Conservation (phyloP, 2,329 filamentous ascomycete genomes). For the Alternaria consortialis region DNA sequence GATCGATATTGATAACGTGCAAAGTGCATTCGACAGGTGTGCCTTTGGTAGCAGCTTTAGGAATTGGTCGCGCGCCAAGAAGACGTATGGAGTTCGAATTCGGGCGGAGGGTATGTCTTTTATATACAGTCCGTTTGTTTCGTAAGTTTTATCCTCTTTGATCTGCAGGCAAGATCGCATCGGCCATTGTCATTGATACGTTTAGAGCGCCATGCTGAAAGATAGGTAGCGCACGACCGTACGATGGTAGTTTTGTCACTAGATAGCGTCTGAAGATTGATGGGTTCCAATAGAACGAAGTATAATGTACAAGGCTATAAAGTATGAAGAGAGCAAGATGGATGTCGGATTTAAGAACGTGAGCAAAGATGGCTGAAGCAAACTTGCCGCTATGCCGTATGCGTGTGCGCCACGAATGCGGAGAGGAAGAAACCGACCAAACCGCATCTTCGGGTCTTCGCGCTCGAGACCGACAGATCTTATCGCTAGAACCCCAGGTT, state of each 20-base stretch:
- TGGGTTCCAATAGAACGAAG: accelerated
- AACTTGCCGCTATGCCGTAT: too few relatives aligned
- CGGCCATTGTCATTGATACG: neutral
- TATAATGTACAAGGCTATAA: too few relatives aligned
- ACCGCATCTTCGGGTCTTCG: too few relatives aligned
- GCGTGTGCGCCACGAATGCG: too few relatives aligned
- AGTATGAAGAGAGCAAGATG: too few relatives aligned
- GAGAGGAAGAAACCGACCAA: too few relatives aligned
- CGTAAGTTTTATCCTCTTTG: accelerated
- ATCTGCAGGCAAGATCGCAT: accelerated
- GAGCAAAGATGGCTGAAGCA: too few relatives aligned
- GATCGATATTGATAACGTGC: neutral
- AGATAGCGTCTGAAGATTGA: neutral
- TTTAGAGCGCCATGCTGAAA: neutral
- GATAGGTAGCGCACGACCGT: neutral
- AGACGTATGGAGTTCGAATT: neutral
- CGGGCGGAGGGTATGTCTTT: neutral
- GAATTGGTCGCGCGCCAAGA: neutral
- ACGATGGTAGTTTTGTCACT: neutral
- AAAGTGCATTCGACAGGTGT: neutral
- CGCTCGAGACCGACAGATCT: too few relatives aligned
- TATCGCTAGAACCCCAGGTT: too few relatives aligned
- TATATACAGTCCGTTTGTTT: neutral
- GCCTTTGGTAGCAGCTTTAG: neutral
- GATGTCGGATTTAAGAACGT: too few relatives aligned